Conservation (phyloP, 2,329 filamentous ascomycete species). For the Cytospora chrysosperma region DNA sequence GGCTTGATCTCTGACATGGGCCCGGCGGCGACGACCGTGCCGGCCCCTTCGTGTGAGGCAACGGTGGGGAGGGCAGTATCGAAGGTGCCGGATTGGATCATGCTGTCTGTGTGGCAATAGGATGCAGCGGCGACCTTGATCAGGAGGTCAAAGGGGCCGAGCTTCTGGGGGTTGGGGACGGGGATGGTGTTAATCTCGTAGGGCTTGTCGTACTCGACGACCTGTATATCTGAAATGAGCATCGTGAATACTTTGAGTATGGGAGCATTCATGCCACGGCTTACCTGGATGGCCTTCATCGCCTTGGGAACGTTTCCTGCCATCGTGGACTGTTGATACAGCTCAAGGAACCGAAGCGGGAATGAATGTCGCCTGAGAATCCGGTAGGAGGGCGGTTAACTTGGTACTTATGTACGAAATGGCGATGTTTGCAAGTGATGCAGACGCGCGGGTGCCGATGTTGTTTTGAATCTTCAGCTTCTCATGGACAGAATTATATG, state of each 20-base stretch:
- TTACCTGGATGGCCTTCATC: constrained; percentile 22
- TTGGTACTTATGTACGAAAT: background rate
- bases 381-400: too few species aligned
- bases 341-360: too few species aligned
- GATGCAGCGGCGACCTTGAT: constrained; percentile 60
- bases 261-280: background rate
- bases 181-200: constrained; percentile 52
- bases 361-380: too few species aligned
- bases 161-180: constrained; percentile 47
- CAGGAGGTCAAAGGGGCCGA: constrained; percentile 54
- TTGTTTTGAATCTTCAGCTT: too few species aligned
- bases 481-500: background rate
- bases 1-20: constrained; percentile 41
- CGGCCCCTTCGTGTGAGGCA: constrained; percentile 57
- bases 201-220: constrained; percentile 49
- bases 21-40: constrained; percentile 52
- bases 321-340: background rate
- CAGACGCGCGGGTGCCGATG: background rate
- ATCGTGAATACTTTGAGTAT: background rate
- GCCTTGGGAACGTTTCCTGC: constrained; percentile 4
- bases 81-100: constrained; percentile 53
- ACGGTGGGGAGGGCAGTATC: constrained; percentile 48
- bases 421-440: background rate
- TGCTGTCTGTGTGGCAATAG: constrained; percentile 62
- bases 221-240: constrained; percentile 24